These are phyloP conservation scores for Cicer pinnatifidum DNA, from an alignment of 306 rosid species.

Conservation along the genomic window DNA sequence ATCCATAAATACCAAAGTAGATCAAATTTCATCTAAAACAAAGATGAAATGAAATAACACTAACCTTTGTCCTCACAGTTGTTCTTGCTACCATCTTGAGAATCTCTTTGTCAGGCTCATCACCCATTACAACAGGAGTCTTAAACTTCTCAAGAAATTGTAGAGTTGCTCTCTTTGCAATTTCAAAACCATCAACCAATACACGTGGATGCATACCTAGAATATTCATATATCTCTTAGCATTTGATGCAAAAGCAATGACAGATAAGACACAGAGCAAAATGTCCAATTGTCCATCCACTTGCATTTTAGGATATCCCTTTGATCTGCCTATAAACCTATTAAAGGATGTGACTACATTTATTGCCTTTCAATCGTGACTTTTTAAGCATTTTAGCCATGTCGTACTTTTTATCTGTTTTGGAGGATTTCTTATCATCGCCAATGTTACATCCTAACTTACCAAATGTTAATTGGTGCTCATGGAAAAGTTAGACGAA, in stretches of 20 bases:
- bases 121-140: constrained; percentile 85
- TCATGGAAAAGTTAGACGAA: background rate
- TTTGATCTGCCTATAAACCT: background rate
- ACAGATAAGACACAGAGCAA: background rate
- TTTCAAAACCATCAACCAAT: constrained; percentile 95
- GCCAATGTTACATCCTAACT: background rate
- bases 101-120: constrained; percentile 90
- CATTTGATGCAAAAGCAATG: background rate
- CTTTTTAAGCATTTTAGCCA: constrained; percentile 2
- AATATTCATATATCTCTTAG: constrained; percentile 34
- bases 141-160: constrained; percentile 87
- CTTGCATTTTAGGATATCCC: background rate
- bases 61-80: constrained; percentile 88
- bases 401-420: background rate
- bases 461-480: background rate
- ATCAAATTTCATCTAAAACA: constrained; percentile 10
- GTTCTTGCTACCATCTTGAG: constrained; percentile 96
- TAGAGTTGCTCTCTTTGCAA: constrained; percentile 89
- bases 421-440: background rate
- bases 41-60: constrained; percentile 12
- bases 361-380: background rate
- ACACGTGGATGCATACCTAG: constrained; percentile 99
- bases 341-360: background rate
- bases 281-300: background rate
- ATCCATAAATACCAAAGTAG: background rate